Conservation (phyloP, 306 rosid genomes). For the Citrullus colocynthis region DNA sequence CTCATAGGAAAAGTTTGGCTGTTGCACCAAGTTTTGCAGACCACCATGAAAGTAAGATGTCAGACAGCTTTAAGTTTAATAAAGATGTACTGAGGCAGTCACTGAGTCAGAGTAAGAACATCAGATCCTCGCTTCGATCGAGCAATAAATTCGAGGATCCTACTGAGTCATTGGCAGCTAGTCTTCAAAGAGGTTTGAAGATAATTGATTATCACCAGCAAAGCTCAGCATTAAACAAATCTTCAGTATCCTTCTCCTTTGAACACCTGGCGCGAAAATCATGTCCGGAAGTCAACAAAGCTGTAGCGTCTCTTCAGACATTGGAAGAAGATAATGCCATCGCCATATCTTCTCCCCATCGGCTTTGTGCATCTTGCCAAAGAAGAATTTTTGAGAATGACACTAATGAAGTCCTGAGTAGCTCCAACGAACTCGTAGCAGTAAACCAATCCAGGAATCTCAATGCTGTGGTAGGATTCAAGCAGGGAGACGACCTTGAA, state of each 20-base stretch:
- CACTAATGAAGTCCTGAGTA: slow-evolving; percentile 26
- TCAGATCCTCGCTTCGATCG: slow-evolving; percentile 44
- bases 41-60: slow-evolving; percentile 27
- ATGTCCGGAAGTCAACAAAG: slow-evolving; percentile 36
- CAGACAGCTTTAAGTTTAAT: slow-evolving; percentile 35
- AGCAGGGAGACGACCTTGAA: slow-evolving; percentile 51
- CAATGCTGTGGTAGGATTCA: not conserved
- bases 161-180: slow-evolving; percentile 78
- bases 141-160: slow-evolving; percentile 59
- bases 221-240: slow-evolving; percentile 51
- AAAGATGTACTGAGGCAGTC: slow-evolving; percentile 43
- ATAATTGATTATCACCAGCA: slow-evolving; percentile 80
- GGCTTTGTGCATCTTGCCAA: slow-evolving; percentile 64
- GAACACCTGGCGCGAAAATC: slow-evolving; percentile 49
- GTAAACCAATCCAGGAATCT: slow-evolving; percentile 26
- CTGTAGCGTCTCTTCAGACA: slow-evolving; percentile 22
- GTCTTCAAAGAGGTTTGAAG: slow-evolving; percentile 88
- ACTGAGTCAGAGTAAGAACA: slow-evolving; percentile 27
- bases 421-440: slow-evolving; percentile 26
- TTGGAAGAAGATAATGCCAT: slow-evolving; percentile 25
- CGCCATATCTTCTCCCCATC: slow-evolving; percentile 18
- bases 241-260: slow-evolving; percentile 75
- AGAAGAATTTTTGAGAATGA: slow-evolving; percentile 24
- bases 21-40: slow-evolving; percentile 48
- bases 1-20: slow-evolving; percentile 51